Evolutionary conservation across 805 yeast species (phyloP).

Genomic region (Kodamaea leandrae): DNA sequence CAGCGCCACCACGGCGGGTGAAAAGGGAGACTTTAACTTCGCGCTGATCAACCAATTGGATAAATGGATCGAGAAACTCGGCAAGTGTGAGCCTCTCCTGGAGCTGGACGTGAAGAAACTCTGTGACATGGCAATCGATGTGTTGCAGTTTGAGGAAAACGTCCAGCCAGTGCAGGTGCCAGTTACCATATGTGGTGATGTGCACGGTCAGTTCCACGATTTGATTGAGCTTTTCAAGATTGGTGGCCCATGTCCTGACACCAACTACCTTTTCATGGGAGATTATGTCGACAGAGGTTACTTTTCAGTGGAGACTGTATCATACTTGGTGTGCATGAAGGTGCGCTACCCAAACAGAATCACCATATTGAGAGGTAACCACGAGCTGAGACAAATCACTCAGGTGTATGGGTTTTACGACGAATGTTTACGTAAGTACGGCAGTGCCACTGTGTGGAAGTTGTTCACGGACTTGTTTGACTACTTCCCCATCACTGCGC

Average conservation of each 20-base stretch:
- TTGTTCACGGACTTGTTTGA: constrained; percentile 88
- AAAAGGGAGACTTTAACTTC: constrained; percentile 30
- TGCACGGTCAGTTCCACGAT: constrained; percentile 95
- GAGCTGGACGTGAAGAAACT: constrained; percentile 77
- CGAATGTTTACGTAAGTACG: constrained; percentile 91
- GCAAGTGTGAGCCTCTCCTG: constrained; percentile 74
- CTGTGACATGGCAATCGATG: constrained; percentile 90
- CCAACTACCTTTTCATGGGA: constrained; percentile 48
- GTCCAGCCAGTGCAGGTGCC: constrained; percentile 95
- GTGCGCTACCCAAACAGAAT: constrained; percentile 88
- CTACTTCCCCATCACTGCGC: constrained; percentile 89
- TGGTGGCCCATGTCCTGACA: constrained; percentile 61
- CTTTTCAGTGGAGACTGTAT: constrained; percentile 88
- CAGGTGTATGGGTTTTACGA: constrained; percentile 96
- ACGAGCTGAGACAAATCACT: constrained; percentile 92
- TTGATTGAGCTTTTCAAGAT: constrained; percentile 88
- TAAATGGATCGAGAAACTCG: constrained; percentile 79
- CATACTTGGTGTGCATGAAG: constrained; percentile 85
- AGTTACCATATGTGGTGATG: constrained; percentile 96
- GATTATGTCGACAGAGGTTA: constrained; percentile 90
- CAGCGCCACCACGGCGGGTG: constrained; percentile 23
- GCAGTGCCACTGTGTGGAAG: constrained; percentile 92
- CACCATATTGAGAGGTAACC: constrained; percentile 91
- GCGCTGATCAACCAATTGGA: constrained; percentile 67
- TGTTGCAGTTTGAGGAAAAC: constrained; percentile 85